Percentiles rank a stretch among this genome's conserved stretches.
phyloP scores from a whole-genome alignment of 2,329 filamentous ascomycete species.

The Coniella lustricola region DNA sequence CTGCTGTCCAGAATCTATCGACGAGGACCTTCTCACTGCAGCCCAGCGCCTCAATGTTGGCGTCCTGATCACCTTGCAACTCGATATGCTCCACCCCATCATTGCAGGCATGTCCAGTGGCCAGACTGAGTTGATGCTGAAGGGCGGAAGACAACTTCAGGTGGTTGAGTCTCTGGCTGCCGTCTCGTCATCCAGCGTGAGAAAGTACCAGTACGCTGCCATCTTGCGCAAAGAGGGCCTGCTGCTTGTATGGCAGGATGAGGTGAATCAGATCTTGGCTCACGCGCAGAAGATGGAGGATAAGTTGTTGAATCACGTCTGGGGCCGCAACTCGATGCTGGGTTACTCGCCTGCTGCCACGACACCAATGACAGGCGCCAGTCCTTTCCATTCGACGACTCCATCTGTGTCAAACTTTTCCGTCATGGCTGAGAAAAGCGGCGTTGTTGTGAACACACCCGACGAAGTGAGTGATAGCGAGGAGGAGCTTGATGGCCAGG shows the following conservation, averaged over 20 bases:
- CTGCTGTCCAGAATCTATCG: conserved; percentile 32
- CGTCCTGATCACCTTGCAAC: conserved; percentile 42
- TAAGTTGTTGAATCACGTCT: conserved; percentile 27
- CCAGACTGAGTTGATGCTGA: conserved; percentile 35
- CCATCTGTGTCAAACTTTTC: conserved; percentile 17
- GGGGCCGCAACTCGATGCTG: conserved; percentile 17
- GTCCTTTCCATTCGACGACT: conserved; percentile 16
- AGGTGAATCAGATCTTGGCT: conserved; percentile 32
- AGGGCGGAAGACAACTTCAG: conserved; percentile 36
- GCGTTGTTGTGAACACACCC: conserved; percentile 7
- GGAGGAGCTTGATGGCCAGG: conserved; percentile 22
- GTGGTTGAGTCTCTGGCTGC: conserved; percentile 36
- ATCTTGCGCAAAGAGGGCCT: conserved; percentile 34
- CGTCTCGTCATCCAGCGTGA: conserved; percentile 31
- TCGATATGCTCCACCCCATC: conserved; percentile 38
- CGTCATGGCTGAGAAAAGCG: conserved; percentile 16
- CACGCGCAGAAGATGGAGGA: conserved; percentile 29
- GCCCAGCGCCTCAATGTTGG: conserved; percentile 37
- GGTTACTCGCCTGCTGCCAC: conserved; percentile 8
- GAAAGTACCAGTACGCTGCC: conserved; percentile 36
- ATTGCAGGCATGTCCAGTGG: conserved; percentile 32
- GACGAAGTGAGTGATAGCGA: conserved; percentile 17
- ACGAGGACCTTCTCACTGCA: conserved; percentile 32
- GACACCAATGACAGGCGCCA: conserved; percentile 11
- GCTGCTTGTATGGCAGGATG: conserved; percentile 37